phyloP scores from a whole-genome alignment of 1,139 yeast species.

The Chernovozyma sophiae-reginae region DNA sequence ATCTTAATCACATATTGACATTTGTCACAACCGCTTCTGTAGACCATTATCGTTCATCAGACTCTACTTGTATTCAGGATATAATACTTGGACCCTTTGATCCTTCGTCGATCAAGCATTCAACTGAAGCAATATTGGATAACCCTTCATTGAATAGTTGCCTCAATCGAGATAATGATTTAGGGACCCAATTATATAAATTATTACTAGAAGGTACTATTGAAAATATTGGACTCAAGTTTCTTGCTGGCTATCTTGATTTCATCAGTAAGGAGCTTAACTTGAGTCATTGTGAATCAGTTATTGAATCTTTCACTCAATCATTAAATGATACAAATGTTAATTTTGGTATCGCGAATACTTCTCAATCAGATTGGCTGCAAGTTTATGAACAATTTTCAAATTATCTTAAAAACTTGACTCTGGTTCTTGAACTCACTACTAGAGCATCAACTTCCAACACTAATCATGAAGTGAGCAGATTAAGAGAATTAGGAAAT shows the following conservation, averaged over 20 bases:
- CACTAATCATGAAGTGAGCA: constrained; percentile 9
- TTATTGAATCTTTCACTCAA: not conserved
- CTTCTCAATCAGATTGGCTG: not conserved
- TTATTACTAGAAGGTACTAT: not conserved
- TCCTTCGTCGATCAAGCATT: not conserved
- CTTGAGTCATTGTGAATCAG: not conserved
- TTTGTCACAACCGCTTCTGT: not conserved
- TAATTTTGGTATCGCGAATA: not conserved
- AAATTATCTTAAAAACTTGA: not conserved
- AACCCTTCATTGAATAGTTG: not conserved
- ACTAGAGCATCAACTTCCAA: not conserved
- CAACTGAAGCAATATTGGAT: not conserved
- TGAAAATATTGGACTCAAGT: not conserved
- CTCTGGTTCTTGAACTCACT: not conserved
- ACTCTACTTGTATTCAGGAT: not conserved
- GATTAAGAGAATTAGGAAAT: constrained; percentile 40
- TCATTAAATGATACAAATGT: no score
- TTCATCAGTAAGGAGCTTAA: not conserved
- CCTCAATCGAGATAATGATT: not conserved
- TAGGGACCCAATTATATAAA: not conserved
- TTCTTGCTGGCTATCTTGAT: not conserved
- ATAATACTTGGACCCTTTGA: not conserved
- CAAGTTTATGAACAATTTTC: not conserved
- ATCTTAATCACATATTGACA: not conserved
- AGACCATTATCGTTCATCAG: not conserved